A percentile compares a stretch with the other conserved stretches of the same genome.
Evolutionary conservation across 192 early-diverging fungal genomes (phyloP).

Genomic region (Backusella parvicylindrica): DNA sequence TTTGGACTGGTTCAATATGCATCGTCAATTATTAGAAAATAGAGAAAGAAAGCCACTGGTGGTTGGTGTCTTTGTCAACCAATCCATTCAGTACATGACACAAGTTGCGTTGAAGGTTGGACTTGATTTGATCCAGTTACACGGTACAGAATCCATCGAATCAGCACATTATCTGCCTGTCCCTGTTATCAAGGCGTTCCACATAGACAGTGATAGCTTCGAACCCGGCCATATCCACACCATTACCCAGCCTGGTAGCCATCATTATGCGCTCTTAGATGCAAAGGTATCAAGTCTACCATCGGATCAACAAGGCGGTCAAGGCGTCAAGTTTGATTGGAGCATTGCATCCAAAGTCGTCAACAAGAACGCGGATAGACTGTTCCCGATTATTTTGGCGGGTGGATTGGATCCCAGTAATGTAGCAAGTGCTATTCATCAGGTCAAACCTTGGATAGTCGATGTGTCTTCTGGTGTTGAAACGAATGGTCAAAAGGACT

Average conservation of each 20-base stretch:
- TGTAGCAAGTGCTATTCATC: slow-evolving; percentile 65
- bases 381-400: slow-evolving; percentile 79
- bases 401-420: slow-evolving; percentile 87
- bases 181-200: slow-evolving; percentile 88
- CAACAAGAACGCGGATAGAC: background rate
- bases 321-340: slow-evolving; percentile 86
- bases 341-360: slow-evolving; percentile 60
- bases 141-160: slow-evolving; percentile 71
- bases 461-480: slow-evolving; percentile 96
- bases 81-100: slow-evolving; percentile 72
- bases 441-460: slow-evolving; percentile 76
- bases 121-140: slow-evolving; percentile 94
- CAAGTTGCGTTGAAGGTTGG: slow-evolving; percentile 55
- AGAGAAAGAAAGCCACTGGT: slow-evolving; percentile 65
- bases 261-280: slow-evolving; percentile 60
- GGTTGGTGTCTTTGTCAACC: slow-evolving; percentile 93
- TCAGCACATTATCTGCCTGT: slow-evolving; percentile 68
- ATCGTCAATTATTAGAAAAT: slow-evolving; percentile 32
- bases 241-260: slow-evolving; percentile 52
- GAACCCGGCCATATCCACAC: slow-evolving; percentile 18
- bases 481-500: slow-evolving; percentile 74
- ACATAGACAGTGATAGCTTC: slow-evolving; percentile 61
- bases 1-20: slow-evolving; percentile 47
- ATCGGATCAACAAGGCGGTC: slow-evolving; percentile 66
- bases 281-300: slow-evolving; percentile 52